phyloP scores from a whole-genome alignment of 371 early-diverging fungal species.

The Lichtheimia hyalospora region DNA sequence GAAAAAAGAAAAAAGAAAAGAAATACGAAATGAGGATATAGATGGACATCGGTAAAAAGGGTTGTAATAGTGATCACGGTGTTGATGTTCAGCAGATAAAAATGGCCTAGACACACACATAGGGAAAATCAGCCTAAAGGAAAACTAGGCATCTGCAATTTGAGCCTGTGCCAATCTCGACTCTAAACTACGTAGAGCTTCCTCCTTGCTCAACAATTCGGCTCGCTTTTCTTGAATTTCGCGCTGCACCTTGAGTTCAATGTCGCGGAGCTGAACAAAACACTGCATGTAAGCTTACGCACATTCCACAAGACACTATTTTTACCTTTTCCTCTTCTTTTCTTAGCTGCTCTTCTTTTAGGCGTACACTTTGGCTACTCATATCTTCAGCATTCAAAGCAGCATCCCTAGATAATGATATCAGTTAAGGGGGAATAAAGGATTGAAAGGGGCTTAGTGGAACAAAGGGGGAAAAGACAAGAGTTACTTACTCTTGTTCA shows the following conservation, averaged over 20 bases:
- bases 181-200: conserved; percentile 55
- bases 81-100: not conserved
- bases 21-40: not conserved
- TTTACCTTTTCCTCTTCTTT: conserved; percentile 60
- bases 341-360: conserved; percentile 63
- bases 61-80: not conserved
- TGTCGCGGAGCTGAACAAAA: conserved; percentile 46
- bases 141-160: conserved; percentile 30
- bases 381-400: conserved; percentile 51
- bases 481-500: conserved; percentile 18
- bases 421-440: not conserved
- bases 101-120: not conserved
- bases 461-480: not conserved
- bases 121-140: not conserved
- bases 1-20: not conserved
- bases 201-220: conserved; percentile 57
- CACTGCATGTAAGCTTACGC: not conserved
- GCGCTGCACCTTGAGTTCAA: conserved; percentile 57
- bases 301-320: not conserved
- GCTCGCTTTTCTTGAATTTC: conserved; percentile 61
- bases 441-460: not conserved
- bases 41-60: not conserved
- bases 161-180: conserved; percentile 51
- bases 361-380: conserved; percentile 44
- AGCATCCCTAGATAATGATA: conserved; percentile 22